These are phyloP conservation scores for Mucor velutinosus DNA, from an alignment of 371 early-diverging fungal genomes.

Conservation along the genomic window DNA sequence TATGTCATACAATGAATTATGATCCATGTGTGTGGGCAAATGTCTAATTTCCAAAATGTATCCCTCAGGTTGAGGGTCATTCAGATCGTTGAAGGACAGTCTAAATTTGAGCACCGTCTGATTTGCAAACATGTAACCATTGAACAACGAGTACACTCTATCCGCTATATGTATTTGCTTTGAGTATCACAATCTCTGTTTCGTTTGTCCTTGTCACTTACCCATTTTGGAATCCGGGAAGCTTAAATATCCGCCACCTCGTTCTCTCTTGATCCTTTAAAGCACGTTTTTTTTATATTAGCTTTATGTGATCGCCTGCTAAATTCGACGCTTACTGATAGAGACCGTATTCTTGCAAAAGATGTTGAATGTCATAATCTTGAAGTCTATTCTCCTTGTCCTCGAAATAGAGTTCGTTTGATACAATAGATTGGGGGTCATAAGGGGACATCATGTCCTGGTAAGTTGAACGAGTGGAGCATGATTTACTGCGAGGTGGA, in stretches of 20 bases:
- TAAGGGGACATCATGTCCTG: conserved; percentile 1
- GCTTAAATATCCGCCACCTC: conserved; percentile 36
- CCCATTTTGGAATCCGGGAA: conserved; percentile 31
- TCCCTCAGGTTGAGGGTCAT: conserved; percentile 29
- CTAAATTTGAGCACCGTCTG: conserved; percentile 26
- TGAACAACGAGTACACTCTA: conserved; percentile 39
- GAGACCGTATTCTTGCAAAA: conserved; percentile 20
- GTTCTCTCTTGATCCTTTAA: conserved; percentile 31
- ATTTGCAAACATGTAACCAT: conserved; percentile 33
- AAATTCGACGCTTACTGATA: conserved; percentile 17
- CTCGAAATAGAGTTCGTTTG: conserved; percentile 18
- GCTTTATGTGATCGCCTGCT: background rate
- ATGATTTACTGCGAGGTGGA: conserved; percentile 28
- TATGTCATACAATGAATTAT: conserved; percentile 32
- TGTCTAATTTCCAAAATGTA: conserved; percentile 32
- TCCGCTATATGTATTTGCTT: conserved; percentile 26
- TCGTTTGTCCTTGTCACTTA: conserved; percentile 16
- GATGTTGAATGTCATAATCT: conserved; percentile 19
- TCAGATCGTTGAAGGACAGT: conserved; percentile 19
- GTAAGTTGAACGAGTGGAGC: conserved; percentile 11
- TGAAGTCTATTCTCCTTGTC: conserved; percentile 11
- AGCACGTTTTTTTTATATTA: conserved; percentile 15
- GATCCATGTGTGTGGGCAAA: conserved; percentile 28
- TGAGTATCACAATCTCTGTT: background rate
- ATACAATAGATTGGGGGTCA: background rate